Percentiles rank a stretch among this genome's conserved stretches.
phyloP scores from a whole-genome alignment of 164 flowering plant genomes.

The Chloranthus sessilifolius region DNA sequence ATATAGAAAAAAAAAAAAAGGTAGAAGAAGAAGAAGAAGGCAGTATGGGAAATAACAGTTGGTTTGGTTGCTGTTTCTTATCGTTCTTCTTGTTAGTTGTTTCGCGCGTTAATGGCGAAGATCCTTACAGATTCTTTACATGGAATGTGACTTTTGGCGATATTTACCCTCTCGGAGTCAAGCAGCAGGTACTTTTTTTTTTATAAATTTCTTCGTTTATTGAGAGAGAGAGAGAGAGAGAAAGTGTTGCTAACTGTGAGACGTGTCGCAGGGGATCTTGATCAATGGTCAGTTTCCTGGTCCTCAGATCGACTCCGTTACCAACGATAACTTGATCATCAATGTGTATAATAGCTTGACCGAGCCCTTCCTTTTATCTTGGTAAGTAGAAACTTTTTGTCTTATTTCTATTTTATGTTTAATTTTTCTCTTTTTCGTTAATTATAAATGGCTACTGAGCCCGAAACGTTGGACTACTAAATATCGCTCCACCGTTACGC shows the following conservation, averaged over 20 bases:
- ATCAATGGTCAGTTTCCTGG: constrained; percentile 99
- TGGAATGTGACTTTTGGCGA: constrained; percentile 36
- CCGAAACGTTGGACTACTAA: no score
- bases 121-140: constrained; percentile 27
- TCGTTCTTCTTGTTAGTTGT: constrained; percentile 5
- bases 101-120: constrained; percentile 23
- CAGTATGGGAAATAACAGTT: constrained; percentile 12
- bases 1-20: no score
- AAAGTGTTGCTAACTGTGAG: neutral
- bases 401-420: neutral
- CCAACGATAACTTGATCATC: constrained; percentile 88
- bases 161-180: constrained; percentile 33
- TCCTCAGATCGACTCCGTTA: constrained; percentile 79
- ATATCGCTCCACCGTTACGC: no score
- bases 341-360: constrained; percentile 73
- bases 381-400: constrained; percentile 36
- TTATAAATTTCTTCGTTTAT: neutral
- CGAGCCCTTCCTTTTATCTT: constrained; percentile 94
- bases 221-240: neutral
- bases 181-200: constrained; percentile 23
- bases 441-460: neutral
- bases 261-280: constrained; percentile 79
- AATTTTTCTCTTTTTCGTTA: neutral
- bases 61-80: constrained; percentile 9
- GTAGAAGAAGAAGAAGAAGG: no score